Evolutionary conservation across 2,329 filamentous ascomycete species (phyloP).

Genomic region (Fusarium haematococcum): DNA sequence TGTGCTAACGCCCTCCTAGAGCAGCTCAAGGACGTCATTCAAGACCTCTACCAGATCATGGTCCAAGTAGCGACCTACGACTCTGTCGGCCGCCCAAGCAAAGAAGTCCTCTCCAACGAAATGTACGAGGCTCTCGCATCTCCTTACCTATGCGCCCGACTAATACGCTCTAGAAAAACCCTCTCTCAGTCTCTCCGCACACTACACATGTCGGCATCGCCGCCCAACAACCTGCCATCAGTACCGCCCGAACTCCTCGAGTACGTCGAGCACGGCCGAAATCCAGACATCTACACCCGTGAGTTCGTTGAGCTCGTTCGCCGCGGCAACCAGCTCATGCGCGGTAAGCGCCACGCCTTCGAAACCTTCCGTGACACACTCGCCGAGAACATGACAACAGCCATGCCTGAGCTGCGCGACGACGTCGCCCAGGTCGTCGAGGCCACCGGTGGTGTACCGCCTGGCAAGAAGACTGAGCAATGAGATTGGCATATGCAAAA

Average conservation of each 20-base stretch:
- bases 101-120: conserved; percentile 67
- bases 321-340: conserved; percentile 74
- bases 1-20: conserved; percentile 52
- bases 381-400: conserved; percentile 66
- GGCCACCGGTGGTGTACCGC: conserved; percentile 54
- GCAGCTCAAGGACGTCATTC: conserved; percentile 71
- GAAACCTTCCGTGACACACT: conserved; percentile 70
- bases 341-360: conserved; percentile 74
- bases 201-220: conserved; percentile 55
- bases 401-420: conserved; percentile 69
- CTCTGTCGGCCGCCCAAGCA: conserved; percentile 61
- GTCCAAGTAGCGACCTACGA: conserved; percentile 73
- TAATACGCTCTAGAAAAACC: conserved; percentile 49
- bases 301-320: conserved; percentile 79
- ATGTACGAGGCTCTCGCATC: conserved; percentile 52
- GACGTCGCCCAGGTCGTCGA: conserved; percentile 65
- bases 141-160: not conserved
- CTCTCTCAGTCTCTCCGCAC: conserved; percentile 54
- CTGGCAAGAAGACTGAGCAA: conserved; percentile 21
- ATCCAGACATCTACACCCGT: conserved; percentile 80
- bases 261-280: conserved; percentile 78
- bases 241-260: conserved; percentile 73
- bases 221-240: conserved; percentile 58
- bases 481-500: not conserved
- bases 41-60: conserved; percentile 73